Base-by-base conservation (phyloP, 805 yeast species). In the Zygotorulaspora sp. region DNA sequence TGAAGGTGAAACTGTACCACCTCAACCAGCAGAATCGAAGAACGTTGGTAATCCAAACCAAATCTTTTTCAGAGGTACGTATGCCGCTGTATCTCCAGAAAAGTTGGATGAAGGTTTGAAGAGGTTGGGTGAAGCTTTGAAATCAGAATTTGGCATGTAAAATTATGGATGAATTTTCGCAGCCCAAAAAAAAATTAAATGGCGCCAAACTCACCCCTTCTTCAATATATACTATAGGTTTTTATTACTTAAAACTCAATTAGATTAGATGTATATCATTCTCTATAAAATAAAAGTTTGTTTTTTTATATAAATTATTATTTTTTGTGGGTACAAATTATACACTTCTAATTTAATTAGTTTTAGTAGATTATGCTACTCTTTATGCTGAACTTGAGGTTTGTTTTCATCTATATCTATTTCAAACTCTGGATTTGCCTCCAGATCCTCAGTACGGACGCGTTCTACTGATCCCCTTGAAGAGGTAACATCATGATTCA, bases 11-110 rank as follows among this genome's bases (percentile, higher is more conserved):
- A 71, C 80, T 15, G 60, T 49, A 31, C 83, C 83, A 24, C 77
- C 82, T 29, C 87, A 78, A 57, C 70, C 71, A 20, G 54, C 56
- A 17, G 67, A 69, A 36, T 70, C 68, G 24, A 55, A 51, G 18
- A 65, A 66, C 37, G 59, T 68, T n/a, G 63, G 52, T 34, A 65
- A 63, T 35, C 69, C 73, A 36, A 68, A 71, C 44, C 57, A 59
- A 32, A 62, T 83, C 47, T 83, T 83, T 68, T 84, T 81, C 66
- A 81, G 94, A 75, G 94, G 94, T 48, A 84, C 94, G 20, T 84
- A 82, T 49, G 94, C 92, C 36, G 92, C 94, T 35, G 90, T 83
- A 29, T 80, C 87, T 17, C 70, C 80, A 49, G 86, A 80, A 39
- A 63, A 72, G 44, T 69, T 84, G 49, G 73, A 58, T 37, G 47